Conservation (phyloP, 345 rosid genomes). For the Salix caprea region DNA sequence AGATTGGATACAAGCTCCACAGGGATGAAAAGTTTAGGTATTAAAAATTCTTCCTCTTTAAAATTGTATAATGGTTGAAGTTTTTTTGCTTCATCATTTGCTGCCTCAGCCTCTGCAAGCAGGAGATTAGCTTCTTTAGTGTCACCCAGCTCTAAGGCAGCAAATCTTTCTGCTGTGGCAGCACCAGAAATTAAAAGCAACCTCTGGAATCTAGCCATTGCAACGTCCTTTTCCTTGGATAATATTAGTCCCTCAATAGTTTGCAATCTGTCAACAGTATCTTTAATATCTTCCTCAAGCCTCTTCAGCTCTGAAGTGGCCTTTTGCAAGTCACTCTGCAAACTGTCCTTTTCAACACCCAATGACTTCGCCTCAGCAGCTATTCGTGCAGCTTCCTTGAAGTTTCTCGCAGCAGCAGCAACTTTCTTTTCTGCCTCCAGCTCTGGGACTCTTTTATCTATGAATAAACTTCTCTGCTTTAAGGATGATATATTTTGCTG, state of each 20-base stretch:
- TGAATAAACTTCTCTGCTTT: constrained; percentile 61
- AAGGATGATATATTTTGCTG: constrained; percentile 70
- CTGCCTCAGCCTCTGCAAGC: constrained; percentile 70
- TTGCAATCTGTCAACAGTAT: constrained; percentile 52
- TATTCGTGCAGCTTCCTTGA: constrained; percentile 88
- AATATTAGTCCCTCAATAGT: constrained; percentile 56
- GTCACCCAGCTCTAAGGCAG: constrained; percentile 70
- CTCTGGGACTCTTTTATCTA: constrained; percentile 77
- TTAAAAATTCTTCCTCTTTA: constrained; percentile 50
- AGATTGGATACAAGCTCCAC: constrained; percentile 69
- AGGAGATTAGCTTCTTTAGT: constrained; percentile 73
- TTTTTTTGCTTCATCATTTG: constrained; percentile 63
- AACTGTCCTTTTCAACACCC: constrained; percentile 54
- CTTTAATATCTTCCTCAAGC: constrained; percentile 55
- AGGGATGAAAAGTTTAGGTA: constrained; percentile 58
- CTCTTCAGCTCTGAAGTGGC: constrained; percentile 43
- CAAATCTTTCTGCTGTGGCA: constrained; percentile 69
- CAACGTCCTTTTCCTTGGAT: constrained; percentile 67
- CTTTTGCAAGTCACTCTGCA: constrained; percentile 53
- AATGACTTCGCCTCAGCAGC: constrained; percentile 88
- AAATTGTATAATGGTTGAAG: constrained; percentile 47
- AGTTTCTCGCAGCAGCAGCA: constrained; percentile 79
- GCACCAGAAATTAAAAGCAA: constrained; percentile 53
- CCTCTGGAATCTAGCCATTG: constrained; percentile 69
- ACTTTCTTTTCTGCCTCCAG: constrained; percentile 88